Evolutionary conservation across 73 alveolate genomes (phyloP).

Genomic region (Breviolum minutum): DNA sequence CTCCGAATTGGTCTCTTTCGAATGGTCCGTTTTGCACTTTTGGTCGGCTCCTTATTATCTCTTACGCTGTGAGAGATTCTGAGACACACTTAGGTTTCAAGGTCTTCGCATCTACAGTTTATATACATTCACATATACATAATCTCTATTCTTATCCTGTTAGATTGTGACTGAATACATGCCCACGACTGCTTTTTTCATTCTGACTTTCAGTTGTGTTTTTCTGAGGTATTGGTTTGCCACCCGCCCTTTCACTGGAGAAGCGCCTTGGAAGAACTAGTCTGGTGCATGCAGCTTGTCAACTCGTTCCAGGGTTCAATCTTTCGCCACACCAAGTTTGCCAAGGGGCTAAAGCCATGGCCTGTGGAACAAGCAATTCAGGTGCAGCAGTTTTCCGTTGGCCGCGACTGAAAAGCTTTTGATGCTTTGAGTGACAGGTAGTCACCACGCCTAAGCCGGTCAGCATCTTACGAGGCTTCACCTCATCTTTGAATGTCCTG

Average conservation of each 20-base stretch:
- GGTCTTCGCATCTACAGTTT: too few relatives aligned
- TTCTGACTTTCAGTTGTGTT: not conserved
- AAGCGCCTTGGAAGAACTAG: not conserved
- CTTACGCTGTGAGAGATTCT: too few relatives aligned
- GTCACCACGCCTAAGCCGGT: slow-evolving; percentile 17
- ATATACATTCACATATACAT: too few relatives aligned
- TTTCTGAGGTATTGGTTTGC: slow-evolving; percentile 33
- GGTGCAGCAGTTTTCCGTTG: not conserved
- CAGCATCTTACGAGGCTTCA: not conserved
- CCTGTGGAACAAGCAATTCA: not conserved
- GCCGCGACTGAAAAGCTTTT: not conserved
- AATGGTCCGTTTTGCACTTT: too few relatives aligned
- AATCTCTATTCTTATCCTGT: too few relatives aligned
- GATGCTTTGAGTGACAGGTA: not conserved
- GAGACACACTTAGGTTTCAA: too few relatives aligned
- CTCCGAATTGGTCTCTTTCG: too few relatives aligned
- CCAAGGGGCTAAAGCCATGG: slow-evolving; percentile 17
- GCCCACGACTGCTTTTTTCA: not conserved
- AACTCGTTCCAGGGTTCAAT: not conserved
- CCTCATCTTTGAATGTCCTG: too few relatives aligned
- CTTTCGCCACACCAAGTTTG: not conserved
- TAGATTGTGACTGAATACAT: too few relatives aligned
- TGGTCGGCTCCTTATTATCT: too few relatives aligned
- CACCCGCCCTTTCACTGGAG: not conserved
- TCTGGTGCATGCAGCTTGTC: not conserved